phyloP scores from a whole-genome alignment of 768 basidiomycete genomes.

The Amanita molliuscula region DNA sequence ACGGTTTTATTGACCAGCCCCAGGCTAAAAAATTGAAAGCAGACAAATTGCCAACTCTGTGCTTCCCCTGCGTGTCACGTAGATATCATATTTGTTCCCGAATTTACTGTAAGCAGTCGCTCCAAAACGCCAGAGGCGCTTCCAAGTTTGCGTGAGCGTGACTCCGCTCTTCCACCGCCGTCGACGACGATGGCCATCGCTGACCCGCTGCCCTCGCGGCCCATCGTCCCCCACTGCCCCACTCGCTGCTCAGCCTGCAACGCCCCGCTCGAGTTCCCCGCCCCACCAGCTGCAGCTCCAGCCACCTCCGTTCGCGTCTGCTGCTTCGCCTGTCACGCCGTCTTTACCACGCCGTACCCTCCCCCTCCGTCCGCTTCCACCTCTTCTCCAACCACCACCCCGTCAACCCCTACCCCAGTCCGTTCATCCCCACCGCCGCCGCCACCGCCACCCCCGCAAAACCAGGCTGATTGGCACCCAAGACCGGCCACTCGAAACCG shows the following conservation, averaged over 20 bases:
- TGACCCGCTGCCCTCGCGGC: slow-evolving; percentile 43
- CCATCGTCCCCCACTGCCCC: slow-evolving; percentile 53
- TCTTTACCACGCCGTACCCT: slow-evolving; percentile 20
- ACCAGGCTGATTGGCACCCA: slow-evolving; percentile 82
- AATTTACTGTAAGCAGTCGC: too few species aligned
- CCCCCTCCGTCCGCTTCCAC: background rate
- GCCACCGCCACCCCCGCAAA: slow-evolving; percentile 24
- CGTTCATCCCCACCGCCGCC: slow-evolving; percentile 10
- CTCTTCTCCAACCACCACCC: slow-evolving; percentile 9
- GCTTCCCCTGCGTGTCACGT: too few species aligned
- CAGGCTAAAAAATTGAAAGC: too few species aligned
- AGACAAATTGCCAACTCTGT: too few species aligned
- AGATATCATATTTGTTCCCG: too few species aligned
- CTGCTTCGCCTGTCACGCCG: slow-evolving; percentile 57
- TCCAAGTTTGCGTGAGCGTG: too few species aligned
- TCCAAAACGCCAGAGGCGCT: too few species aligned
- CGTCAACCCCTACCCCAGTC: background rate
- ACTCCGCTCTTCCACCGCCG: too few species aligned
- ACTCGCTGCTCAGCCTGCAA: slow-evolving; percentile 53
- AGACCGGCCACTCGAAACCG: slow-evolving; percentile 78
- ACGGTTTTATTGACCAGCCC: too few species aligned
- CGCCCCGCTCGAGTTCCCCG: slow-evolving; percentile 52
- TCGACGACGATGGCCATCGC: background rate
- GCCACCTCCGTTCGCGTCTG: slow-evolving; percentile 53
- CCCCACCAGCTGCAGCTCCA: slow-evolving; percentile 50